Percentiles rank a stretch among this genome's conserved stretches.
These are phyloP conservation scores for Pichia heedii DNA, from an alignment of 805 yeast species.

Conservation along the genomic window DNA sequence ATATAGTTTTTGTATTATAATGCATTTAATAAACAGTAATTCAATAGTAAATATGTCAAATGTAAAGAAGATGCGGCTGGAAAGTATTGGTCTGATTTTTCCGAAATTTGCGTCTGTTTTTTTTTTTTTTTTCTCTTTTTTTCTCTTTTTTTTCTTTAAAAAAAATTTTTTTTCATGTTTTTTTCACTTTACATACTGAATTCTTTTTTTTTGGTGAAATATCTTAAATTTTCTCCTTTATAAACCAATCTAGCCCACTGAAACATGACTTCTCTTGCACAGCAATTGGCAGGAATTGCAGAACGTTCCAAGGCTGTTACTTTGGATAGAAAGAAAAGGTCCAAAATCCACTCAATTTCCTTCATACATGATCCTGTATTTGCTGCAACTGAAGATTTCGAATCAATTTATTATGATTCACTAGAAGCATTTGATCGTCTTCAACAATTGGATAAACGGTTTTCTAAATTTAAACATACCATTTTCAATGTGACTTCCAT, in stretches of 20 bases:
- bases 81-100: too few species aligned
- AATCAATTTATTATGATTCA: slow-evolving; percentile 62
- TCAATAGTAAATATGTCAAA: too few species aligned
- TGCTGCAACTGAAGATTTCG: slow-evolving; percentile 94
- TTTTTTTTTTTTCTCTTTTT: too few species aligned
- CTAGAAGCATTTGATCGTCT: slow-evolving; percentile 70
- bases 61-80: too few species aligned
- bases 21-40: too few species aligned
- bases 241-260: background rate
- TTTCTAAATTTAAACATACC: slow-evolving; percentile 57
- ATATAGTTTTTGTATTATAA: too few species aligned
- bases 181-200: background rate
- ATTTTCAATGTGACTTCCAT: slow-evolving; percentile 80
- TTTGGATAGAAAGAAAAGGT: slow-evolving; percentile 77
- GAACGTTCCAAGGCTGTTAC: slow-evolving; percentile 61
- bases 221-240: background rate
- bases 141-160: background rate
- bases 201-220: background rate
- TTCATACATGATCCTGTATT: slow-evolving; percentile 75
- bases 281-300: slow-evolving; percentile 69
- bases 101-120: background rate
- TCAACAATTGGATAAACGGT: slow-evolving; percentile 63
- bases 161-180: slow-evolving; percentile 1
- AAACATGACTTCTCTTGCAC: slow-evolving; percentile 48
- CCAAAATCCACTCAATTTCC: slow-evolving; percentile 82